Percentiles rank a stretch among this genome's conserved stretches.
These are phyloP conservation scores for Ganoderma lingzhi DNA, from an alignment of 1,284 basidiomycete genomes.

Conservation along the genomic window DNA sequence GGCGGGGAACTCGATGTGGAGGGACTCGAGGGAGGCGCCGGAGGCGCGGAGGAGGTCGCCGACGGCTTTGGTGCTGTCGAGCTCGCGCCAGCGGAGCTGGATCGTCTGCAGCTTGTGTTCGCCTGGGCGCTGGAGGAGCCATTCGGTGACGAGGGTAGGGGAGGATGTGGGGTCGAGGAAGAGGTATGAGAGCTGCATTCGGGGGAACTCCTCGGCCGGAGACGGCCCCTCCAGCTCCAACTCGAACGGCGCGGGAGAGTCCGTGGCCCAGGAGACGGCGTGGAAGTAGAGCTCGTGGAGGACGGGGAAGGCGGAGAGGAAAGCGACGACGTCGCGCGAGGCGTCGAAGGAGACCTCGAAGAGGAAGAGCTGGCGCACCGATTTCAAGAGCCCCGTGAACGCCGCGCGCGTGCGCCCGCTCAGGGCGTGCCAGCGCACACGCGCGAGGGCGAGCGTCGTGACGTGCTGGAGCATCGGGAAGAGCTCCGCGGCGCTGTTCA, in stretches of 20 bases:
- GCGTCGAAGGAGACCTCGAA: conserved; percentile 42
- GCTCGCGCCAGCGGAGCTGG: conserved; percentile 44
- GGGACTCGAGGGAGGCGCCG: conserved; percentile 41
- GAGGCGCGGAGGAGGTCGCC: conserved; percentile 41
- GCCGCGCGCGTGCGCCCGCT: conserved; percentile 35
- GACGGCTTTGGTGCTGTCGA: conserved; percentile 39
- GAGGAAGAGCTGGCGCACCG: conserved; percentile 40
- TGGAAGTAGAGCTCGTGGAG: conserved; percentile 44
- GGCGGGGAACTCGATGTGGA: conserved; percentile 42
- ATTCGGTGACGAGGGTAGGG: conserved; percentile 43
- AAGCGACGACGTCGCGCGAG: conserved; percentile 40
- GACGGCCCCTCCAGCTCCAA: no score
- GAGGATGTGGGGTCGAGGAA: conserved; percentile 43
- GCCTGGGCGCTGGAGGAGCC: conserved; percentile 40
- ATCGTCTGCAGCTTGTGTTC: conserved; percentile 40
- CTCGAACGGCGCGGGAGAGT: conserved; percentile 35
- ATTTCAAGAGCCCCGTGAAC: conserved; percentile 33
- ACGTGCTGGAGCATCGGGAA: conserved; percentile 33
- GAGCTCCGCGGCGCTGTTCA: conserved; percentile 35
- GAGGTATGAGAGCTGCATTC: conserved; percentile 41
- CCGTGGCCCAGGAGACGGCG: conserved; percentile 42
- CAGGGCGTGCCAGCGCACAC: conserved; percentile 40
- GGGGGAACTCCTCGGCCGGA: no score
- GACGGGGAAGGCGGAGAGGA: conserved; percentile 41
- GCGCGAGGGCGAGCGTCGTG: conserved; percentile 38